Conservation (phyloP, 1,284 basidiomycete species). For the Rhodotorula sp. region DNA sequence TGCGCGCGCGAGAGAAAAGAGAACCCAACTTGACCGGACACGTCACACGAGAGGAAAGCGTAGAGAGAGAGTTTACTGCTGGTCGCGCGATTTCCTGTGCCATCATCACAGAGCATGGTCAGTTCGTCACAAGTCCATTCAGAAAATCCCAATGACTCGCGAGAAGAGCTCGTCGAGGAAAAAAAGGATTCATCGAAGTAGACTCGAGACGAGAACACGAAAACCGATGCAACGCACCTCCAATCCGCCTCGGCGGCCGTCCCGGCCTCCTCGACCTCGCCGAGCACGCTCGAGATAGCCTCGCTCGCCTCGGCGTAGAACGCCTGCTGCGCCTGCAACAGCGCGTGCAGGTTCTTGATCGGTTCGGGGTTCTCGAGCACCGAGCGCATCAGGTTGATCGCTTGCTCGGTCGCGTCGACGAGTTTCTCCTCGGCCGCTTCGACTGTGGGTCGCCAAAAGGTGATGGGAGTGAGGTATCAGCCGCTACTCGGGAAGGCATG, state of each 20-base stretch:
- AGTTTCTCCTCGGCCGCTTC: conserved; percentile 95
- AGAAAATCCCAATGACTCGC: too few relatives aligned
- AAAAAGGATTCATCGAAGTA: too few relatives aligned
- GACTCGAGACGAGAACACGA: too few relatives aligned
- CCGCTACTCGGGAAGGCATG: too few relatives aligned
- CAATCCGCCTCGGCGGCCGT: conserved; percentile 84
- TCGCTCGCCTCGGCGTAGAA: conserved; percentile 84
- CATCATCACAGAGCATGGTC: neutral
- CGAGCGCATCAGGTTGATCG: conserved; percentile 96
- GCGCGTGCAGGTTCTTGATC: conserved; percentile 85
- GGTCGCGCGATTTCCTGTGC: conserved; percentile 25
- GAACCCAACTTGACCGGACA: neutral
- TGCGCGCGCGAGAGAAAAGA: neutral
- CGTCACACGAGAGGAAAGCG: too few relatives aligned
- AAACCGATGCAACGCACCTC: conserved; percentile 19
- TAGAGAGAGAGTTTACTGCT: conserved; percentile 1
- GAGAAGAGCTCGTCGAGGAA: too few relatives aligned
- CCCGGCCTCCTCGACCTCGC: conserved; percentile 71
- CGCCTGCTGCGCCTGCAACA: conserved; percentile 84
- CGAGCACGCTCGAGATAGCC: conserved; percentile 15
- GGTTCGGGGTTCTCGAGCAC: conserved; percentile 97
- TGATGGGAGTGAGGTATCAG: neutral
- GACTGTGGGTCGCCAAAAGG: conserved; percentile 58
- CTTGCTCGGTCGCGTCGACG: conserved; percentile 95
- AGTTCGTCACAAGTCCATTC: too few relatives aligned